These are phyloP conservation scores for Talaromyces wortmannii DNA, from an alignment of 495 filamentous ascomycete genomes.

Conservation along the genomic window DNA sequence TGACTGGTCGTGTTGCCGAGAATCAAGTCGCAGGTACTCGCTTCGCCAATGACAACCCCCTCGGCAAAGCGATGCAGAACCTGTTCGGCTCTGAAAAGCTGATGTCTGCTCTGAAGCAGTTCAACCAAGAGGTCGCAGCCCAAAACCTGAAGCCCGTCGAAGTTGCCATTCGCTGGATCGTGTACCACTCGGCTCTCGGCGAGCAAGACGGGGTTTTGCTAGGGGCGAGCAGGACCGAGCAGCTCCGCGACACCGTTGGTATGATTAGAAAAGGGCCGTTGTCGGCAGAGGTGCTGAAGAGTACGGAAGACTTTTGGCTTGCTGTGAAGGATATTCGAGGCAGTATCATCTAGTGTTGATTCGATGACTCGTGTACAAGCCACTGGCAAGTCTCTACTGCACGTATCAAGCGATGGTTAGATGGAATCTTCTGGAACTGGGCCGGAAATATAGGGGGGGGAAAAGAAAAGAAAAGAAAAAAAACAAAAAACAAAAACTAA, in stretches of 20 bases:
- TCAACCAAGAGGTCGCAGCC: constrained; percentile 14
- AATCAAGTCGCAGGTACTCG: constrained; percentile 17
- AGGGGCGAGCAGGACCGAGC: constrained; percentile 22
- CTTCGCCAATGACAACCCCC: constrained; percentile 8
- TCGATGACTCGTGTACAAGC: too few species aligned
- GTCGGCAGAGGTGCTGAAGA: constrained; percentile 14
- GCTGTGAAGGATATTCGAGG: background rate
- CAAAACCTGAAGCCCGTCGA: constrained; percentile 45
- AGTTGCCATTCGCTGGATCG: constrained; percentile 26
- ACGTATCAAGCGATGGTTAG: too few species aligned
- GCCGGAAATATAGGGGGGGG: too few species aligned
- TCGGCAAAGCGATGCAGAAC: constrained; percentile 7
- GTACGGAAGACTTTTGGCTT: background rate
- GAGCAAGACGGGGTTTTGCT: constrained; percentile 26
- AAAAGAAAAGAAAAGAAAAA: too few species aligned
- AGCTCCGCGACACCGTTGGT: constrained; percentile 19
- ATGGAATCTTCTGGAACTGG: too few species aligned
- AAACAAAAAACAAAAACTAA: too few species aligned
- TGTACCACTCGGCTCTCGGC: constrained; percentile 20
- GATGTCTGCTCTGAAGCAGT: constrained; percentile 12
- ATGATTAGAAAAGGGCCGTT: constrained; percentile 22
- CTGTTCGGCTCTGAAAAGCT: constrained; percentile 15
- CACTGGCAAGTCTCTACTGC: too few species aligned
- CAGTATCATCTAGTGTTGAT: background rate
- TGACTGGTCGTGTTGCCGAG: constrained; percentile 29